Evolutionary conservation across 306 rosid genomes (phyloP), one percentile per base, ranked within the genome.

Genomic region (Notholithocarpus densiflorus): DNA sequence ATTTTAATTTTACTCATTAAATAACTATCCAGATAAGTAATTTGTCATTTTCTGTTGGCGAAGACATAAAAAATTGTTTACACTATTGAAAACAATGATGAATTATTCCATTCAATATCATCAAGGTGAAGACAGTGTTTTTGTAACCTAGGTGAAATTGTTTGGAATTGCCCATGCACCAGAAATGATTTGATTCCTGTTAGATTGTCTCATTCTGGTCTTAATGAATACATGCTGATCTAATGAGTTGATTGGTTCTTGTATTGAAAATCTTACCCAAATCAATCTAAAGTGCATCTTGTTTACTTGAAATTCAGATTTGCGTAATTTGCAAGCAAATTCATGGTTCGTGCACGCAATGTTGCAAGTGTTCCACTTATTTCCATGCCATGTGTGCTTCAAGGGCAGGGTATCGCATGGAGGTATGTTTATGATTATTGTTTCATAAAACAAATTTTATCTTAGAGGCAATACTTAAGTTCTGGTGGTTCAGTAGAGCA

Each of bases 371-470:
- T 68, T 96, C 99, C 52, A 96, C 99, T 84, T 96, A 96, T 92
- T 96, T 90, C 85, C 99, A 96, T 85, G 98, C 99, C 77, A 96
- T 93, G 98, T 96, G 99, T 86, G 99, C 99, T 71, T 96, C 99
- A 81, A 89, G 99, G 76, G 98, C 99, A 29, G 99, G 99, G 78
- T 96, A 93, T 82, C 94, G 97, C 34, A 96, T 96, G 99, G 99
- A 96, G 97, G 99, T 93, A 79, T 84, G 92, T 51, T 37, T 40
- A 24, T 51, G 29, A 6, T 80, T 57, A 4, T 57, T 31, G 19
- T 40, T 77, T 57, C 40, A 62, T 71, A 23, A 6, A 61, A 26
- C 34, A 61, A 61, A 24, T 12, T 26, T 17, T 61, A 26, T 48
- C 17, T 12, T 26, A 6, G 29, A 14, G 20, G 40, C 69, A 10